A percentile compares a stretch with the other conserved stretches of the same genome.
Evolutionary conservation across 1,284 basidiomycete genomes (phyloP).

Genomic region (Pseudozyma sp.): DNA sequence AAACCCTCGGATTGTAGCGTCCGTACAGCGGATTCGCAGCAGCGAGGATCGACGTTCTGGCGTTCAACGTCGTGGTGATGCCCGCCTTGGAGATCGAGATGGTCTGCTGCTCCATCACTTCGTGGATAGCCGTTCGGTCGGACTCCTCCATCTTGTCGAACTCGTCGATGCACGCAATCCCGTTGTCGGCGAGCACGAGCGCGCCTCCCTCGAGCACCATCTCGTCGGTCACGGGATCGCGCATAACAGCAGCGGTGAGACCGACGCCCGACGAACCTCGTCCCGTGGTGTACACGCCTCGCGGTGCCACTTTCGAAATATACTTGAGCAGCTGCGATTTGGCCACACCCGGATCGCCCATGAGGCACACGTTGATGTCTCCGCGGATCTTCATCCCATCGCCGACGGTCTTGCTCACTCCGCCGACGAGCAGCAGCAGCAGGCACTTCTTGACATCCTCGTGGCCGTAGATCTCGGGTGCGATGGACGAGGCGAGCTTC

Average conservation of each 20-base stretch:
- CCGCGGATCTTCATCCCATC: constrained; percentile 99
- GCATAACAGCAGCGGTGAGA: constrained; percentile 98
- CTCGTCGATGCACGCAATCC: constrained; percentile 99
- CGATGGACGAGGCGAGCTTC: constrained; percentile 81
- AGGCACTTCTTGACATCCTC: constrained; percentile 97
- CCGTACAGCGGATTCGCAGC: constrained; percentile 98
- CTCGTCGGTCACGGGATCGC: constrained; percentile 98
- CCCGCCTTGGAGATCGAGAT: constrained; percentile 99
- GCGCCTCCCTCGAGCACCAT: constrained; percentile 99
- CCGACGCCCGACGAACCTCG: constrained; percentile 98
- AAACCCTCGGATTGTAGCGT: constrained; percentile 96
- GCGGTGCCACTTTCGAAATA: constrained; percentile 96
- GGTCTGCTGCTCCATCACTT: constrained; percentile 99
- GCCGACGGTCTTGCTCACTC: constrained; percentile 91
- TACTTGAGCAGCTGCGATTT: constrained; percentile 98
- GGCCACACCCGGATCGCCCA: constrained; percentile 99
- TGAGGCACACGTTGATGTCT: constrained; percentile 96
- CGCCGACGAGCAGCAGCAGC: constrained; percentile 91
- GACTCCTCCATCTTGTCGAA: constrained; percentile 99
- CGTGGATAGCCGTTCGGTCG: constrained; percentile 97
- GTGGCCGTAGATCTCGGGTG: constrained; percentile 98
- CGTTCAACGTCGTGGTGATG: constrained; percentile 97
- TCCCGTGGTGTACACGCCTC: constrained; percentile 98
- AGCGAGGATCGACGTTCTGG: constrained; percentile 96
- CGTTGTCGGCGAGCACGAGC: constrained; percentile 96